Evolutionary conservation across 2,329 filamentous ascomycete species (phyloP).

Genomic region (Pyricularia sp.): DNA sequence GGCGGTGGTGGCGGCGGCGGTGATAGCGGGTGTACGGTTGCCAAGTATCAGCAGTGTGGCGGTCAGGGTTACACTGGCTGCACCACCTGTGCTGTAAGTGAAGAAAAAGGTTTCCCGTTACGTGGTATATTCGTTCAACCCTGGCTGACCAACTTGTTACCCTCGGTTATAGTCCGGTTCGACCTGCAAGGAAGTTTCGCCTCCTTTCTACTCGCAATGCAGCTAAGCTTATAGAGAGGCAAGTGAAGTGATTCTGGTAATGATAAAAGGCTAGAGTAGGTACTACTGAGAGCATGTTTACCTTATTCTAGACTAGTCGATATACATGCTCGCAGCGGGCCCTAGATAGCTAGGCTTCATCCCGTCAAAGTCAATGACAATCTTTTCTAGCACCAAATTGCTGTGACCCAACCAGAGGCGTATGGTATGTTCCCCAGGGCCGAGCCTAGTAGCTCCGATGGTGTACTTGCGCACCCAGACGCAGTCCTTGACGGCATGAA

Average conservation of each 20-base stretch:
- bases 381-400: slow-evolving; percentile 19
- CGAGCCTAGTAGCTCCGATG: background rate
- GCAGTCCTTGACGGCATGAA: slow-evolving; percentile 8
- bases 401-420: slow-evolving; percentile 16
- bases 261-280: background rate
- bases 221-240: background rate
- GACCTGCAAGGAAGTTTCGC: background rate
- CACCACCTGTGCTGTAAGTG: slow-evolving; percentile 8
- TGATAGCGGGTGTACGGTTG: slow-evolving; percentile 7
- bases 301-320: background rate
- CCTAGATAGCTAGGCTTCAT: slow-evolving; percentile 21
- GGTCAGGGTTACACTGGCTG: slow-evolving; percentile 14
- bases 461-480: slow-evolving; percentile 6
- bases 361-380: slow-evolving; percentile 23
- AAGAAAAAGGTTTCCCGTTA: background rate
- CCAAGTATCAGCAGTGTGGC: slow-evolving; percentile 14
- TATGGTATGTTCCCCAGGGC: slow-evolving; percentile 10
- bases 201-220: slow-evolving; percentile 1
- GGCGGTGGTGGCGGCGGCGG: background rate
- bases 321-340: slow-evolving; percentile 12
- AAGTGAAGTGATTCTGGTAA: background rate
- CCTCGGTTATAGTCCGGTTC: background rate
- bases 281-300: background rate
- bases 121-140: background rate
- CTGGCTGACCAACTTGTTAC: background rate